These are phyloP conservation scores for Penicillium sp. DNA, from an alignment of 2,329 filamentous ascomycete genomes.

Conservation along the genomic window DNA sequence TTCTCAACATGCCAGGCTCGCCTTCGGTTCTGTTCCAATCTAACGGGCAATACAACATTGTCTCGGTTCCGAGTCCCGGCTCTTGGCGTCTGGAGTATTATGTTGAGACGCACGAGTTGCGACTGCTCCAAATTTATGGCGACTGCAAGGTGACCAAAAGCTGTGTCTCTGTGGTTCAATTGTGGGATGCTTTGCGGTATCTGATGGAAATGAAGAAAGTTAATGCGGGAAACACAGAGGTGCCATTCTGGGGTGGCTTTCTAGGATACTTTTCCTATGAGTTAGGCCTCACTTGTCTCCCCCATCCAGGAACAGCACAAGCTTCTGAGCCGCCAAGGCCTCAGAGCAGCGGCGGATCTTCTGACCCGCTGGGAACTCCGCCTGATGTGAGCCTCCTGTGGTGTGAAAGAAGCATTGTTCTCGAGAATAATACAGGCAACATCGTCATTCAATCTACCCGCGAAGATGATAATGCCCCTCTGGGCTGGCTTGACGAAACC, in stretches of 20 bases:
- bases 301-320: constrained; percentile 49
- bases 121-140: constrained; percentile 22
- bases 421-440: constrained; percentile 67
- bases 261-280: constrained; percentile 87
- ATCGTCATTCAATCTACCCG: constrained; percentile 69
- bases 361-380: constrained; percentile 38
- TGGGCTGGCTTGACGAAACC: constrained; percentile 50
- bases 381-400: constrained; percentile 77
- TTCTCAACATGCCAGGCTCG: constrained; percentile 32
- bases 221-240: constrained; percentile 31
- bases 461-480: constrained; percentile 36
- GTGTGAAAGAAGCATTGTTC: constrained; percentile 73
- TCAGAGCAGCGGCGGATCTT: not conserved
- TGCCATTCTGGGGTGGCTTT: constrained; percentile 77
- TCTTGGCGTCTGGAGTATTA: constrained; percentile 42
- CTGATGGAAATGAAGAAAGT: constrained; percentile 46
- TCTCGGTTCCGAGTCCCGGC: constrained; percentile 36
- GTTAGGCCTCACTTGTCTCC: constrained; percentile 63
- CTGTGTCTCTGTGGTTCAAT: constrained; percentile 22
- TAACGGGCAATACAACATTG: constrained; percentile 37
- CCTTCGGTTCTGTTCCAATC: constrained; percentile 48
- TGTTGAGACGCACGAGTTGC: constrained; percentile 23
- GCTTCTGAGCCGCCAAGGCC: constrained; percentile 12
- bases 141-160: constrained; percentile 15
- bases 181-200: constrained; percentile 40